phyloP scores from a whole-genome alignment of 169 alveolate species.

The Eimeria mitis region DNA sequence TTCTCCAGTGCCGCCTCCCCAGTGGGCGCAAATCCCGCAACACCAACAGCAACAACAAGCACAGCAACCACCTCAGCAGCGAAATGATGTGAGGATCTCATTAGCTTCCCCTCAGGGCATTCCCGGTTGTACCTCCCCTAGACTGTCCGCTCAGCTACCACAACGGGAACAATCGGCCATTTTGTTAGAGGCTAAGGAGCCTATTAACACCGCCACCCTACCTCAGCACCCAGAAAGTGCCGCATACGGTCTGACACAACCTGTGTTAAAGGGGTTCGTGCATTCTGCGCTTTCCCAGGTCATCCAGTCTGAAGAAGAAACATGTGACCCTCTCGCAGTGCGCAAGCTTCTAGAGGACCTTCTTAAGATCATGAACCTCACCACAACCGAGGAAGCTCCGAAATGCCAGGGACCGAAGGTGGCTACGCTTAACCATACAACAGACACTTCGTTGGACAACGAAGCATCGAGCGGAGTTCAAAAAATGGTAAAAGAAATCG shows the following conservation, averaged over 20 bases:
- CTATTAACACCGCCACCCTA: not conserved
- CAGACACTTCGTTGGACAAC: not conserved
- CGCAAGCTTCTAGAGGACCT: conserved; percentile 64
- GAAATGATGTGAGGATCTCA: not conserved
- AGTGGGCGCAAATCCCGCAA: conserved; percentile 63
- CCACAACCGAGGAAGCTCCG: conserved; percentile 17
- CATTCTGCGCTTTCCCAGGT: not conserved
- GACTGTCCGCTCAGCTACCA: conserved; percentile 2
- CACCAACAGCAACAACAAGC: conserved; percentile 32
- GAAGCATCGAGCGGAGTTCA: not conserved
- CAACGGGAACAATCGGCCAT: not conserved
- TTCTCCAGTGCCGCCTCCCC: conserved; percentile 63
- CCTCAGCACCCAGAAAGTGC: not conserved
- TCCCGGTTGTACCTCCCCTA: conserved; percentile 19
- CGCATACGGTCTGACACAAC: not conserved
- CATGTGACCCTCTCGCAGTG: conserved; percentile 28
- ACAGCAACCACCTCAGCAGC: not conserved
- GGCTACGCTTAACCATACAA: conserved; percentile 6
- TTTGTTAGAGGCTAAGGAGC: not conserved
- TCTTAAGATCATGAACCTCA: conserved; percentile 11
- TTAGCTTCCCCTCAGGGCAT: conserved; percentile 22
- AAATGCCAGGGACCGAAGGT: not conserved
- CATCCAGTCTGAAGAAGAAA: not conserved
- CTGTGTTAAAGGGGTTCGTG: not conserved
- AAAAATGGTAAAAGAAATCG: not conserved